phyloP scores from a whole-genome alignment of 2,329 filamentous ascomycete species.

The Bertia moriformis region DNA sequence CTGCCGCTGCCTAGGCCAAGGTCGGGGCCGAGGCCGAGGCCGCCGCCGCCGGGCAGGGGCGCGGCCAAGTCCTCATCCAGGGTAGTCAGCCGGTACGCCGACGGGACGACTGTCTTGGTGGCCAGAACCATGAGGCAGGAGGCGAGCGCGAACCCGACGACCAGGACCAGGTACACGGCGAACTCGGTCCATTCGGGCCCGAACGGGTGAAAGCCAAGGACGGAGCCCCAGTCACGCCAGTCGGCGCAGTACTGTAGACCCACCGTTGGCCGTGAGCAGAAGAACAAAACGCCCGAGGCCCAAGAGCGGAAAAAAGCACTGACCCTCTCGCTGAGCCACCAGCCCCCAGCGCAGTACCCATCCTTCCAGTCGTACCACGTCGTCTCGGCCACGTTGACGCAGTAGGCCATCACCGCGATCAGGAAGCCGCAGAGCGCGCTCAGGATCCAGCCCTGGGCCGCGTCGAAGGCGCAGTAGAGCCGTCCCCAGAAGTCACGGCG shows the following conservation, averaged over 20 bases:
- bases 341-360: conserved; percentile 62
- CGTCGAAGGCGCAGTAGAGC: conserved; percentile 63
- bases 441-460: conserved; percentile 83
- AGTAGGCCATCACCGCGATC: conserved; percentile 74
- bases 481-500: conserved; percentile 77
- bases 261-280: conserved; percentile 30
- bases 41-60: conserved; percentile 20
- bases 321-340: conserved; percentile 51
- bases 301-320: neutral
- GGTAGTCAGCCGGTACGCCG: conserved; percentile 71
- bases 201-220: conserved; percentile 26
- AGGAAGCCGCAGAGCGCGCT: conserved; percentile 79
- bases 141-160: conserved; percentile 52
- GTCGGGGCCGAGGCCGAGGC: conserved; percentile 22
- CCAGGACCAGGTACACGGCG: conserved; percentile 57
- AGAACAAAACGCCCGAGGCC: neutral
- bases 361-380: conserved; percentile 82
- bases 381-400: conserved; percentile 74
- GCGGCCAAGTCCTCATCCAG: conserved; percentile 86
- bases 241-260: conserved; percentile 37
- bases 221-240: conserved; percentile 40
- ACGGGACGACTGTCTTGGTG: conserved; percentile 90
- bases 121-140: conserved; percentile 71
- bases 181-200: conserved; percentile 58
- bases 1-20: conserved; percentile 22